Conservation (phyloP, 208 protist genomes). For the Leishmania tropica region DNA sequence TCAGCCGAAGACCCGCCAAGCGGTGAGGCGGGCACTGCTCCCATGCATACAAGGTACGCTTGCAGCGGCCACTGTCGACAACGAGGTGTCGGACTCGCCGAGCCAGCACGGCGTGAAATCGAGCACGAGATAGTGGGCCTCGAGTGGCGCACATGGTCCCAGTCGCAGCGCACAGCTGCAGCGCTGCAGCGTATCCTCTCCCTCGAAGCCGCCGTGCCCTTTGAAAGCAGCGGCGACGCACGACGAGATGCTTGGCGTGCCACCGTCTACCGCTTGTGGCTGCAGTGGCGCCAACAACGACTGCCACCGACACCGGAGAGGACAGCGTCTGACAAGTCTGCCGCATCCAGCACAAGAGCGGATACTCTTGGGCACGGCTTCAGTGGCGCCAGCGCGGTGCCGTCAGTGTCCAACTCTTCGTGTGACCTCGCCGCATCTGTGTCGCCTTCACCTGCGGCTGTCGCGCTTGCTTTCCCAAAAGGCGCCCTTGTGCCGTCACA, state of each 20-base stretch:
- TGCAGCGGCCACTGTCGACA: not conserved
- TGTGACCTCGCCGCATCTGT: not conserved
- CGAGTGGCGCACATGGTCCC: slow-evolving; percentile 74
- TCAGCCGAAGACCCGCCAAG: not conserved
- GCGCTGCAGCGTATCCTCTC: slow-evolving; percentile 73
- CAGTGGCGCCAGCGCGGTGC: not conserved
- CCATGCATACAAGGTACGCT: not conserved
- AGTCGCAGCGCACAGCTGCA: slow-evolving; percentile 65
- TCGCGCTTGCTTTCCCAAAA: not conserved
- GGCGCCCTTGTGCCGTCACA: not conserved
- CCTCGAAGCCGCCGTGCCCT: slow-evolving; percentile 75
- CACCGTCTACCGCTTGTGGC: slow-evolving; percentile 42
- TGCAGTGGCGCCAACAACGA: slow-evolving; percentile 34
- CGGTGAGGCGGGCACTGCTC: not conserved
- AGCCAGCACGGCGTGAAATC: slow-evolving; percentile 25
- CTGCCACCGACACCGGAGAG: not conserved
- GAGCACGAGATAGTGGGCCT: slow-evolving; percentile 64
- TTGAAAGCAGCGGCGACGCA: slow-evolving; percentile 25
- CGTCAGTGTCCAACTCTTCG: not conserved
- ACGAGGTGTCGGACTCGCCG: not conserved
- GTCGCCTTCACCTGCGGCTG: not conserved
- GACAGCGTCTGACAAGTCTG: not conserved
- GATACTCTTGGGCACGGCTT: not conserved
- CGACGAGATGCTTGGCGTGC: slow-evolving; percentile 29
- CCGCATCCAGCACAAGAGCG: not conserved